A percentile compares a stretch with the other conserved stretches of the same genome.
Conservation (phyloP, 2,329 filamentous ascomycete species). For the Colletotrichum eleusines region DNA sequence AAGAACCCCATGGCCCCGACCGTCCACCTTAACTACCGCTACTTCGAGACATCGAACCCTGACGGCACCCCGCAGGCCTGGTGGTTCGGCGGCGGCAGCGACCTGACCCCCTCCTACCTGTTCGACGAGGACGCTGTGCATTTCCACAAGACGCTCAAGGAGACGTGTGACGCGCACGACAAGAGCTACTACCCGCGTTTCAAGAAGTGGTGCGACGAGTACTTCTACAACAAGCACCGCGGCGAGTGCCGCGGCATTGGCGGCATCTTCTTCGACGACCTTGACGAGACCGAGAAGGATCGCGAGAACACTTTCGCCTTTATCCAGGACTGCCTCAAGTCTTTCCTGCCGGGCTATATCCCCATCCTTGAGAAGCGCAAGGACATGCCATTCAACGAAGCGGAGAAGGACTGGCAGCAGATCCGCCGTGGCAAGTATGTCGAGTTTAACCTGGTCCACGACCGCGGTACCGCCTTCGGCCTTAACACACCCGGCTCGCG, state of each 20-base stretch:
- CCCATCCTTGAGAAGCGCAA: slow-evolving; percentile 91
- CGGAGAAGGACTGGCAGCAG: slow-evolving; percentile 97
- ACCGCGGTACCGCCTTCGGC: slow-evolving; percentile 94
- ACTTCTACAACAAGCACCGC: slow-evolving; percentile 95
- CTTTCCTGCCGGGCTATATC: slow-evolving; percentile 91
- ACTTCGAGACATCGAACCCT: slow-evolving; percentile 94
- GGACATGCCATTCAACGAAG: slow-evolving; percentile 88
- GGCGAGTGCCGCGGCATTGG: slow-evolving; percentile 88
- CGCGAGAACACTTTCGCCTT: slow-evolving; percentile 93
- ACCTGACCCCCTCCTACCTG: slow-evolving; percentile 92
- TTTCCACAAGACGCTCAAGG: slow-evolving; percentile 94
- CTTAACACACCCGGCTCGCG: slow-evolving; percentile 91
- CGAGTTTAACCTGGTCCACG: slow-evolving; percentile 98
- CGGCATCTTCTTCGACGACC: slow-evolving; percentile 98
- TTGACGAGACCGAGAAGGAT: slow-evolving; percentile 88
- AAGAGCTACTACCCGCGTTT: slow-evolving; percentile 92
- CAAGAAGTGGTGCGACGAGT: slow-evolving; percentile 98
- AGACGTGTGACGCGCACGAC: slow-evolving; percentile 93
- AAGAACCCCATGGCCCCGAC: slow-evolving; percentile 97
- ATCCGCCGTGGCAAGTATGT: slow-evolving; percentile 94
- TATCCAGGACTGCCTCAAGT: slow-evolving; percentile 83
- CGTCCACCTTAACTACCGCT: slow-evolving; percentile 97
- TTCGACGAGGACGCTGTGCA: slow-evolving; percentile 98
- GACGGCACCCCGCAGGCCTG: slow-evolving; percentile 87
- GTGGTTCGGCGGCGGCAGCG: slow-evolving; percentile 98